Base-by-base conservation (phyloP, 495 filamentous ascomycete genomes). In the Platismatia glauca region DNA sequence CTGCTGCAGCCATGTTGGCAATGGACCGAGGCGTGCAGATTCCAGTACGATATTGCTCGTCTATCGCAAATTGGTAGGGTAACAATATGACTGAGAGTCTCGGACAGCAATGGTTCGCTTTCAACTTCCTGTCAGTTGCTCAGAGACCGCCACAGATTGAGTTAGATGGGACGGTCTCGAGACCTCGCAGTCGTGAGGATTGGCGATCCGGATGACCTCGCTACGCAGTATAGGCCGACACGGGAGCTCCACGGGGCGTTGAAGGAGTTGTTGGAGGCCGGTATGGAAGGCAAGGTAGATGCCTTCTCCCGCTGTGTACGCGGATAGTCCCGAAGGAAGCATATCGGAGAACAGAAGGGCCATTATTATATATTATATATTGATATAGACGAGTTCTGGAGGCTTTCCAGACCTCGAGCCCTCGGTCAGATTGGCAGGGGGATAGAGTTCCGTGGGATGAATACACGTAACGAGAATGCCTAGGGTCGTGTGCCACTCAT, bases 1-100 rank as follows among this genome's bases (percentile, higher is more conserved):
- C 55, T 22, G 48, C 59, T 7, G 64, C 59, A 24, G 67, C 55
- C 67, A 68, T 68, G 1, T 12, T 52, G 29, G 7, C 6, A 18
- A 5, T 8, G 3, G 16, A 24, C 11, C 24, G 56, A 1, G 7
- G 12, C 5, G 52, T 34, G 31, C 18, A 62, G 29, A 4, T 37
- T 11, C 6, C 29, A 2, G 20, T 46, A 0, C 13, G 39, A 46
- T 24, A 22, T 7, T 35, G 50, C 34, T 20, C n/a, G n/a, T 27
- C 27, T 4, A 12, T 1, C 4, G 24, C 24, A 50, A 11, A 27
- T 24, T 1, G 22, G 6, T 29, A 50, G 11, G 7, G 48, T 52
- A 27, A 27, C 48, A 31, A 52, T 52, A 29, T 31, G 27, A 50
- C 4, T 50, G 4, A n/a, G 44, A 15, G 22, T 50, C 12, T 41